Evolutionary conservation across 371 early-diverging fungal species (phyloP).

Genomic region (Sporodiniella umbellata): DNA sequence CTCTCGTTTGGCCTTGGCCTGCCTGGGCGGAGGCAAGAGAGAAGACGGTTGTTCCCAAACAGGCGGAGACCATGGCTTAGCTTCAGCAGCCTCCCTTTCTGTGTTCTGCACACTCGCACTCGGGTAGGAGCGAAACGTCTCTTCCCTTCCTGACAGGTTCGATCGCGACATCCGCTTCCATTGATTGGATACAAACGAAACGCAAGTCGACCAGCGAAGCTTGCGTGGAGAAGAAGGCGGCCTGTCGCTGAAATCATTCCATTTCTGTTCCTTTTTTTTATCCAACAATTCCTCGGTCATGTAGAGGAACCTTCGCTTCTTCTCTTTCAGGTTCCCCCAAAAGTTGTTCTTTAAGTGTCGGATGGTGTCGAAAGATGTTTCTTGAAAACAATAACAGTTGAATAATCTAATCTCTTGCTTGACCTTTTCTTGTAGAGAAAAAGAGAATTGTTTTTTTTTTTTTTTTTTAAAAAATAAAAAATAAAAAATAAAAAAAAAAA

Average conservation of each 20-base stretch:
- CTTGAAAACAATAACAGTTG: background rate
- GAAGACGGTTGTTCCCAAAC: slow-evolving; percentile 10
- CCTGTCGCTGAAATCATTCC: slow-evolving; percentile 1
- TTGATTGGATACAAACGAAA: slow-evolving; percentile 19
- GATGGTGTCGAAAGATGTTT: too few relatives aligned
- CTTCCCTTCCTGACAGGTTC: too few relatives aligned
- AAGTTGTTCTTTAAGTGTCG: too few relatives aligned
- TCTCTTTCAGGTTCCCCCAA: too few relatives aligned
- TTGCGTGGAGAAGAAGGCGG: slow-evolving; percentile 8
- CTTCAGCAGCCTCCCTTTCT: too few relatives aligned
- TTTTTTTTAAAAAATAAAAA: too few relatives aligned
- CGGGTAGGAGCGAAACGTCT: too few relatives aligned
- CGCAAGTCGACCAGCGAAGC: slow-evolving; percentile 29
- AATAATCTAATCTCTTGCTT: background rate
- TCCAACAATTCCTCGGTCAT: slow-evolving; percentile 11
- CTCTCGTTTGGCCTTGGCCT: slow-evolving; percentile 13
- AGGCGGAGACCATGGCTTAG: too few relatives aligned
- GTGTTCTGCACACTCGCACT: too few relatives aligned
- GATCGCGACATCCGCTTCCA: slow-evolving; percentile 3
- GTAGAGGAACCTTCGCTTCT: too few relatives aligned
- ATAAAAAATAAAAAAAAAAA: background rate
- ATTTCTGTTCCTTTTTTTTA: background rate
- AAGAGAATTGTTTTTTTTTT: too few relatives aligned
- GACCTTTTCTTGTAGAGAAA: too few relatives aligned
- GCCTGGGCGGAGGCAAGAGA: slow-evolving; percentile 25